Base-by-base conservation (phyloP, 2,329 filamentous ascomycete genomes). In the Torrubiellomyces zombiae region DNA sequence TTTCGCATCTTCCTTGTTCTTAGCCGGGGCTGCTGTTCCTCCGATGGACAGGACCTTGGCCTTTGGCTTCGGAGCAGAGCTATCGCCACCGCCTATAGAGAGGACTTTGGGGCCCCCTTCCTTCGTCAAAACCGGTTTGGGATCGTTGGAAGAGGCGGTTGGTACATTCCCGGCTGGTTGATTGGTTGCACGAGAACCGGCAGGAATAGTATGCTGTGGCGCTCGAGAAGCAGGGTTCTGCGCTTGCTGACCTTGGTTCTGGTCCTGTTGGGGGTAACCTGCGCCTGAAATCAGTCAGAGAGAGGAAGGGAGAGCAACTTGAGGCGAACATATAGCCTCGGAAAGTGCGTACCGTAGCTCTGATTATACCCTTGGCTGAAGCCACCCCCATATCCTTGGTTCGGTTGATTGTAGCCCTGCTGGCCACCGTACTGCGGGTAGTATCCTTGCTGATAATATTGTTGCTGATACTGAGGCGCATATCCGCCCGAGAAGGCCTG, bases 81-180 rank as follows among this genome's bases (percentile, higher is more conserved):
- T 53, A 27, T 55, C 52, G 11, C 56, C 63, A n/a, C n/a, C n/a
- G 21, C 78, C 76, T 28, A 92, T 75, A 22, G 77, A 75, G 36
- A 75, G 50, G 11, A 76, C 72, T 48, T 76, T 79, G 23, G 67
- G 50, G 20, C 63, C 63, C 16, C 62, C 63, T 31, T 63, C 60
- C 47, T 63, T 70, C 40, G 52, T 58, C 30, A 51, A 49, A 38
- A 63, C 45, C 26, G 66, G 58, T 53, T 72, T 57, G 38, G 61
- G 48, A n/a, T n/a, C n/a, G n/a, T 30, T 32, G 14, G 30, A 28
- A 7, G 22, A 27, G 31, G 56, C 33, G 39, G 50, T n/a, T n/a
- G n/a, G 56, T 51, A 19, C 16, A 13, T 27, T 22, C 9, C 12
- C 16, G 11, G 17, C 20, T 9, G 25, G 32, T 9, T 26, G 17